Percentiles rank a stretch among this genome's conserved stretches.
Evolutionary conservation across 2,329 filamentous ascomycete genomes (phyloP).

Genomic region (Beauveria rudraprayagi): DNA sequence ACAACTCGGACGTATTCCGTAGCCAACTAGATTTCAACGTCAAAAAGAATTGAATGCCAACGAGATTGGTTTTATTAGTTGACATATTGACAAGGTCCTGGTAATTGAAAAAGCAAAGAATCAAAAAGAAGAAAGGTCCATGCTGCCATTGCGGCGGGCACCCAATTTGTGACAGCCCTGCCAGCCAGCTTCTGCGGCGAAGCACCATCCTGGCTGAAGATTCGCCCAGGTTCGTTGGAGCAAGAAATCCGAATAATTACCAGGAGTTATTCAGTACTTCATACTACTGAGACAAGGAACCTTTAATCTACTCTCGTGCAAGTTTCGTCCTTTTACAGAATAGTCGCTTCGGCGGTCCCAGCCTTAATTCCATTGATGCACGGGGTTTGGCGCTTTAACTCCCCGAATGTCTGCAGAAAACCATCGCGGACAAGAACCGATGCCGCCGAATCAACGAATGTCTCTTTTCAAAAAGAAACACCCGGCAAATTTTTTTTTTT

Average conservation of each 20-base stretch:
- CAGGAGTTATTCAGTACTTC: too few species aligned
- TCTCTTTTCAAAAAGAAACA: too few species aligned
- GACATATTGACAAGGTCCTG: neutral
- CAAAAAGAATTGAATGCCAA: neutral
- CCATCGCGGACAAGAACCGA: neutral
- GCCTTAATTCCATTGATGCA: neutral
- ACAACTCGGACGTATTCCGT: too few species aligned
- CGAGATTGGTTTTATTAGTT: neutral
- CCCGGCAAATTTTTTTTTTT: neutral
- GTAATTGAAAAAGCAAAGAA: neutral
- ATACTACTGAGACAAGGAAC: neutral
- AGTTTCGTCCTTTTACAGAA: neutral
- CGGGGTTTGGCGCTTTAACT: neutral
- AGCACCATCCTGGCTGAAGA: slow-evolving; percentile 4
- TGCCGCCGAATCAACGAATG: neutral
- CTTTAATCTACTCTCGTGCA: neutral
- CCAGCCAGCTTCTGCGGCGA: neutral
- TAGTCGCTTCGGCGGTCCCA: neutral
- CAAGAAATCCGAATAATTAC: neutral
- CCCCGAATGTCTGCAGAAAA: too few species aligned
- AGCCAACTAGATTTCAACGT: too few species aligned
- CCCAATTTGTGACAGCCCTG: neutral
- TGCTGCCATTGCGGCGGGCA: neutral
- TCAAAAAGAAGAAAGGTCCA: too few species aligned
- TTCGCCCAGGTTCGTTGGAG: neutral